Conservation (phyloP, 2,329 filamentous ascomycete species). For the Chrysosporium keratinophilum region DNA sequence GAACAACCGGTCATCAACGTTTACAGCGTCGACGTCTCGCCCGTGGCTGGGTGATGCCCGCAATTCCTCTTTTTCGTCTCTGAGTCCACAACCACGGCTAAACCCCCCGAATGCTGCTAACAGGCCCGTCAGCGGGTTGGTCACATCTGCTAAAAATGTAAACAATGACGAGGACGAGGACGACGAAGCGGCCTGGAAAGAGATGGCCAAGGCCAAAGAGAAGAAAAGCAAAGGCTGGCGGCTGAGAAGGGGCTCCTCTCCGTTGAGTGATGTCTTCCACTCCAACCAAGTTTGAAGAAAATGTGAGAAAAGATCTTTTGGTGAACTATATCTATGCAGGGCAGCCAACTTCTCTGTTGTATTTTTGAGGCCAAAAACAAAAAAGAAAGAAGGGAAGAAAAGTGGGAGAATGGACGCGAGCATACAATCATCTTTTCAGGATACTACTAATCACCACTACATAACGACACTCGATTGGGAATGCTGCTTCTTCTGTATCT, state of each 20-base stretch:
- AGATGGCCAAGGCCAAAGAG: conserved; percentile 42
- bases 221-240: conserved; percentile 42
- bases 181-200: conserved; percentile 39
- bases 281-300: conserved; percentile 26
- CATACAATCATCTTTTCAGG: background rate
- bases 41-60: conserved; percentile 31
- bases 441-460: background rate
- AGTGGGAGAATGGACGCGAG: background rate
- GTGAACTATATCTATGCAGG: background rate
- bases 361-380: background rate
- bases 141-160: conserved; percentile 16
- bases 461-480: background rate
- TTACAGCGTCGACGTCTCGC: conserved; percentile 27
- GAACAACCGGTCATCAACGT: conserved; percentile 25
- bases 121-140: conserved; percentile 15
- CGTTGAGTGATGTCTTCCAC: conserved; percentile 31
- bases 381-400: background rate
- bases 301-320: conserved; percentile 2
- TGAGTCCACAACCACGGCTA: conserved; percentile 9
- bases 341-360: background rate
- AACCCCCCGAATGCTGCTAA: conserved; percentile 19
- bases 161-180: conserved; percentile 39
- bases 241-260: conserved; percentile 31
- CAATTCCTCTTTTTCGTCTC: conserved; percentile 19
- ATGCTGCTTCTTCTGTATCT: conserved; percentile 1